A percentile compares a stretch with the other conserved stretches of the same genome.
Conservation (phyloP, 2,329 filamentous ascomycete genomes). For the Alternaria burnsii region DNA sequence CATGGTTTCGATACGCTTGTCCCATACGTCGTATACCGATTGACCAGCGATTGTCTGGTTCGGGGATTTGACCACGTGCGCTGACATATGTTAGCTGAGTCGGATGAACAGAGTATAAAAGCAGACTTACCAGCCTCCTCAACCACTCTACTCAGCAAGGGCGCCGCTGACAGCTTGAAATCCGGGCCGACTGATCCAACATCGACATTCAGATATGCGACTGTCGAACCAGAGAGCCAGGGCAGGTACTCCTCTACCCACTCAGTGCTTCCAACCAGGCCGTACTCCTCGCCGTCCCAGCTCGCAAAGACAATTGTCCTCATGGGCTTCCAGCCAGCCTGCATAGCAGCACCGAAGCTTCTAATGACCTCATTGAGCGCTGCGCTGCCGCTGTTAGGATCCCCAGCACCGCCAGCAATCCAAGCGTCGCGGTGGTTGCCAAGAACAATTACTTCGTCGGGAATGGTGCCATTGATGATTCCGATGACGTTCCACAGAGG, state of each 20-base stretch:
- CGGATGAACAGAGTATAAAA: background rate
- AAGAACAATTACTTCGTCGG: conserved; percentile 85
- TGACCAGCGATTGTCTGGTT: conserved; percentile 77
- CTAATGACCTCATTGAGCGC: conserved; percentile 80
- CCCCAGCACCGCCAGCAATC: conserved; percentile 83
- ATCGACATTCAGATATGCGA: conserved; percentile 89
- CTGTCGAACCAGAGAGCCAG: conserved; percentile 75
- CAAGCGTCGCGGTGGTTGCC: conserved; percentile 94
- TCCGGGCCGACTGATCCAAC: conserved; percentile 71
- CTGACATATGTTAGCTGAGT: conserved; percentile 28
- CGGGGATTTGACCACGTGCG: conserved; percentile 55
- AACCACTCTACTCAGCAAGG: conserved; percentile 77
- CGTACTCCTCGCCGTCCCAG: conserved; percentile 79
- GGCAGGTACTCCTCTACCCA: conserved; percentile 92
- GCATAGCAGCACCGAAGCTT: conserved; percentile 74
- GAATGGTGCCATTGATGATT: conserved; percentile 84
- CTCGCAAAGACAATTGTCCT: conserved; percentile 88
- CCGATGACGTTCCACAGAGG: conserved; percentile 80
- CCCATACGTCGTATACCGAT: conserved; percentile 71
- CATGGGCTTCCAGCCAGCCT: conserved; percentile 81
- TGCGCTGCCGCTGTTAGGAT: conserved; percentile 84
- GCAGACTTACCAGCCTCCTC: conserved; percentile 64
- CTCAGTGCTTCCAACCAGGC: conserved; percentile 84
- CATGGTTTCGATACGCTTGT: conserved; percentile 64
- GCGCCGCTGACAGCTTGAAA: conserved; percentile 74